Evolutionary conservation across 495 filamentous ascomycete species (phyloP), one percentile per base, ranked within the genome.

Genomic region (Arthonia radiata): DNA sequence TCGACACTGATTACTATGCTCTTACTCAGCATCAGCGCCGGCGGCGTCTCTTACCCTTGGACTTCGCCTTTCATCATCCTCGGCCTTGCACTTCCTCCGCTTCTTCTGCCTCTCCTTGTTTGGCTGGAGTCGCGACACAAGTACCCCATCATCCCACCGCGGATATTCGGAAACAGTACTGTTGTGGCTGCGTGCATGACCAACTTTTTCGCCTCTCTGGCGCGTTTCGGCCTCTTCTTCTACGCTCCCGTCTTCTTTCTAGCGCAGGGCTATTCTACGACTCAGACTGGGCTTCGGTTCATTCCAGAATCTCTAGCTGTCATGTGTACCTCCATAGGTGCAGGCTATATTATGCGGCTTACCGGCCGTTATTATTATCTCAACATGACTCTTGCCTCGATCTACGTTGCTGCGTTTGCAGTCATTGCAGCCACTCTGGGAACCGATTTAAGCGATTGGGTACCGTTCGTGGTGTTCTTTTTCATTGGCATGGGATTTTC

Each of bases 61-160:
- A 63, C 53, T 1, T 73, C 86, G 30, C 79, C 77, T 2, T 49
- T 91, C n/a, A 66, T 89, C 3, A 45, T 80, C 12, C 59, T 54
- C 3, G 58, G 64, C 0, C 45, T 93, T 8, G 67, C 71, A 0
- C 49, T 86, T 1, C 71, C 72, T 53, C 0, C 53, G 62, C 5
- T 67, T 65, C 29, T 67, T 91, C 23, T 38, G 39, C 11, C 50
- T 64, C 31, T 64, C 79, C 26, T 50, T 64, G 37, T 80, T 71
- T 46, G 57, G 62, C 61, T 5, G 43, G 50, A 1, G 30, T 64
- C 18, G 72, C 77, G 0, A 46, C 50, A 15, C n/a, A n/a, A n/a
- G n/a, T 77, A 90, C 41, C 82, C 82, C 10, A 55, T 91, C 27
- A 83, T 91, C 25, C 81, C 82, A 0, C 67, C 86, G 10, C 59